Percentiles rank a stretch among this genome's conserved stretches.
Conservation (phyloP, 2,329 filamentous ascomycete species). For the Apiospora kogelbergensis region DNA sequence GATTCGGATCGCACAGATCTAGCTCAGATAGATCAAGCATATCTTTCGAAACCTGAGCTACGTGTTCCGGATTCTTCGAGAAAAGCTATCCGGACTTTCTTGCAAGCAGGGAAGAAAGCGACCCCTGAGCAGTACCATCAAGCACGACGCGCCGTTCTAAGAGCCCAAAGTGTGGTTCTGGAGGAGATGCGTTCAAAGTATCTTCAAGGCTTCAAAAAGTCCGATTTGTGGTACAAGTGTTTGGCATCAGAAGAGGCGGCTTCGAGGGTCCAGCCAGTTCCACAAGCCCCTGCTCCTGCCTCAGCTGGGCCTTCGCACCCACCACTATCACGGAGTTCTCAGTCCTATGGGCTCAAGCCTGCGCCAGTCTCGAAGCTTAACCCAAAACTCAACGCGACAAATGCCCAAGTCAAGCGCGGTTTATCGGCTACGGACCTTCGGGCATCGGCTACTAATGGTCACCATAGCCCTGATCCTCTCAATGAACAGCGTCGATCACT, state of each 20-base stretch:
- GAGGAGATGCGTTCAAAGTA: slow-evolving; percentile 81
- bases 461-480: slow-evolving; percentile 39
- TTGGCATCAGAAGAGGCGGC: slow-evolving; percentile 81
- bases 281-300: slow-evolving; percentile 19
- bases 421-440: slow-evolving; percentile 51
- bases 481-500: slow-evolving; percentile 62
- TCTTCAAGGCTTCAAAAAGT: slow-evolving; percentile 85
- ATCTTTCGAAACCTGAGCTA: slow-evolving; percentile 79
- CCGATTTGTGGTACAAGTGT: slow-evolving; percentile 95
- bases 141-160: slow-evolving; percentile 78
- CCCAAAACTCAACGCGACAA: slow-evolving; percentile 34
- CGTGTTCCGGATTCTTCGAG: slow-evolving; percentile 71
- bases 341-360: slow-evolving; percentile 44
- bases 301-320: slow-evolving; percentile 25
- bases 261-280: slow-evolving; percentile 29
- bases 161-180: slow-evolving; percentile 78
- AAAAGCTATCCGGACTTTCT: slow-evolving; percentile 71
- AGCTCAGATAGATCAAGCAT: slow-evolving; percentile 87
- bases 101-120: slow-evolving; percentile 74
- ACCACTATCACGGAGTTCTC: slow-evolving; percentile 31
- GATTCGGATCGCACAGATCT: slow-evolving; percentile 85
- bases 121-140: slow-evolving; percentile 79
- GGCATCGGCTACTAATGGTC: slow-evolving; percentile 36
- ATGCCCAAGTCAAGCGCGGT: slow-evolving; percentile 36
- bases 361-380: slow-evolving; percentile 43